Evolutionary conservation across 441 rosid species (phyloP).

Genomic region (Gossypium davidsonii): DNA sequence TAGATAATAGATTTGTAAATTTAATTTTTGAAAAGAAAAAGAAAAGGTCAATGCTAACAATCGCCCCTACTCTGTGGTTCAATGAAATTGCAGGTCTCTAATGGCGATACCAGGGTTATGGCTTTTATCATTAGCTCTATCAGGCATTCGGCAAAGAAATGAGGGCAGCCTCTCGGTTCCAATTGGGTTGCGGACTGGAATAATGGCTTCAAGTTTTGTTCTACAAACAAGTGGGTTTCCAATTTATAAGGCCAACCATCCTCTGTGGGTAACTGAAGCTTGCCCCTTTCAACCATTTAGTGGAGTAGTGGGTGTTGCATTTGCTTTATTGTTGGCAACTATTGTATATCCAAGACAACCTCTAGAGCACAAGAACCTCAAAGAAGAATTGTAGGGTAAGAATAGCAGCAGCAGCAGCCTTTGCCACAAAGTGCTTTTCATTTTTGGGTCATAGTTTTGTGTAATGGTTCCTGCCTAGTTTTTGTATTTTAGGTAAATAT

Average conservation of each 20-base stretch:
- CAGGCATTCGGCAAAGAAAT: slow-evolving; percentile 60
- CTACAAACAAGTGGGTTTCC: slow-evolving; percentile 65
- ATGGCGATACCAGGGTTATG: slow-evolving; percentile 72
- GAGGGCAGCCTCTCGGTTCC: slow-evolving; percentile 69
- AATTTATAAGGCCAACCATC: slow-evolving; percentile 34
- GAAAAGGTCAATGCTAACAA: not conserved
- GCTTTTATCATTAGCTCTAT: slow-evolving; percentile 69
- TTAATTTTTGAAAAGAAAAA: not conserved
- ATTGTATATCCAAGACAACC: slow-evolving; percentile 52
- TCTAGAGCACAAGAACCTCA: slow-evolving; percentile 12
- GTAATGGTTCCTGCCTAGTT: not conserved
- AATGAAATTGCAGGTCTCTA: slow-evolving; percentile 50
- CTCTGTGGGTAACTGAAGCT: slow-evolving; percentile 60
- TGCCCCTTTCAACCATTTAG: slow-evolving; percentile 77
- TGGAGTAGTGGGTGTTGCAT: slow-evolving; percentile 68
- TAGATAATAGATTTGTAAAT: not conserved
- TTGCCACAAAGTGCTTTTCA: not conserved
- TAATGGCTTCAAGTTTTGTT: slow-evolving; percentile 56
- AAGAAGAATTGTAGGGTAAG: not conserved
- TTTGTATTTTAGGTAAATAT: not conserved
- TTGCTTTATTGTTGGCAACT: slow-evolving; percentile 48
- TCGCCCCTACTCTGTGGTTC: not conserved
- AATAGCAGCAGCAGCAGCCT: not conserved
- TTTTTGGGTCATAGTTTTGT: not conserved
- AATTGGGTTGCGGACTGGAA: slow-evolving; percentile 70